Evolutionary conservation across 2,329 filamentous ascomycete species (phyloP), one percentile per base, ranked within the genome.

Genomic region (Venturia nashicola): DNA sequence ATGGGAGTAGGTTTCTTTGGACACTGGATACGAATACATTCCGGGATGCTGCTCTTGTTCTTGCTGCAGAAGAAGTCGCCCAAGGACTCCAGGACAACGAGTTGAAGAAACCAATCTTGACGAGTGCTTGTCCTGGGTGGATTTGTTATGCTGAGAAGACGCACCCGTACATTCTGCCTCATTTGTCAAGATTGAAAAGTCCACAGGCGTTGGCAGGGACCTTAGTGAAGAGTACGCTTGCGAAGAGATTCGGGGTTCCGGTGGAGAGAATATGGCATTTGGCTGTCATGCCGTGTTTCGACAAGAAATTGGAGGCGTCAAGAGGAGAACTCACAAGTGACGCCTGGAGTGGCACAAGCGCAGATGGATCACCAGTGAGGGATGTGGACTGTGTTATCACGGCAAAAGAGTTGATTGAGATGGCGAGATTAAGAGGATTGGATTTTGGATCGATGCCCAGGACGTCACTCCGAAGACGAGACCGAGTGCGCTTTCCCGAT

Each of bases 121-220:
- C 92, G 9, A 92, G 92, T 3, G 91, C 91, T 23, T 99, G 94
- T 74, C 94, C 94, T 0, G 94, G 94, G 8, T 99, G 95, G 92
- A 93, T 99, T 64, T 99, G 94, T 77, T 99, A 99, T 72, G 93
- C 93, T 34, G 94, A 99, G 75, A 97, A 99, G 78, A 97, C 93
- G 64, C 94, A 99, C 71, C 91, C 94, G 1, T 88, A 97, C 71
- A 86, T 97, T 64, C 82, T 99, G 61, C 91, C 91, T 36, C 91
- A 99, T 74, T 81, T 99, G 63, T 97, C 92, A 65, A 85, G 85
- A 61, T 82, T 97, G 67, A 99, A 97, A 74, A 97, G 92, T 5
- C 93, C 94, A 16, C 94, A 99, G 75, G 93, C 94, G 34, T 77
- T 99, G 62, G 88, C 90, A 67, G 94, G 94, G 14, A 97, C 91